Base-by-base conservation (phyloP, 345 rosid species). In the Eucalyptus curtisii region DNA sequence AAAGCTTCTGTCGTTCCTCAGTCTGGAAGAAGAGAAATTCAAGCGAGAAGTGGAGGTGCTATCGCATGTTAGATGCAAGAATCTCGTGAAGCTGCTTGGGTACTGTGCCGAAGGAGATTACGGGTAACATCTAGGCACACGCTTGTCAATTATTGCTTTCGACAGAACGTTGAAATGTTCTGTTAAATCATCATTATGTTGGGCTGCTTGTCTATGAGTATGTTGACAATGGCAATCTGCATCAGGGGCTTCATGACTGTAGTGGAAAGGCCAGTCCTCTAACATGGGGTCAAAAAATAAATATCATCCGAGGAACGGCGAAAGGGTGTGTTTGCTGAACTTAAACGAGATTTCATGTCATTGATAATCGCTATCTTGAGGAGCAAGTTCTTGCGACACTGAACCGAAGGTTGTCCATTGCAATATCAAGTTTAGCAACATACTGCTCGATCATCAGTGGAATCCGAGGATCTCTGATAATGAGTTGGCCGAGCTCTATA, bases 391-490 rank as follows among this genome's bases (percentile, higher is more conserved):
- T 49, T 89, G 50, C 90, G 98, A 94, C 85, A 88, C 93, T 6
- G 95, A 96, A 71, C 97, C 95, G 30, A 94, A 90, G 44, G 92
- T 95, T 15, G 80, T 94, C 85, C 98, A 96, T 88, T 92, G 91
- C 80, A 89, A 92, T 88, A 44, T 97, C 52, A 93, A 94, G 90
- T 94, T 97, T 11, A 93, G 91, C 92, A 95, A 95, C 91, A 91
- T 96, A 87, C 89, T 94, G 90, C 94, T 96, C 13, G 97, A 97
- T 93, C 94, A 92, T 76, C 94, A 93, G 87, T 96, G 97, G 98
- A 93, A 93, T 86, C 95, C 97, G 9, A 96, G 94, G 94, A 93
- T 97, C 89, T 92, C 97, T 37, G 96, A 93, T 91, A 89, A 92
- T 50, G 93, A 93, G 49, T 91, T 93, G 53, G 90, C 93, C 14